Percentiles rank a stretch among this genome's conserved stretches.
Evolutionary conservation across 768 basidiomycete species (phyloP).

Genomic region (Tephrocybe rancida): DNA sequence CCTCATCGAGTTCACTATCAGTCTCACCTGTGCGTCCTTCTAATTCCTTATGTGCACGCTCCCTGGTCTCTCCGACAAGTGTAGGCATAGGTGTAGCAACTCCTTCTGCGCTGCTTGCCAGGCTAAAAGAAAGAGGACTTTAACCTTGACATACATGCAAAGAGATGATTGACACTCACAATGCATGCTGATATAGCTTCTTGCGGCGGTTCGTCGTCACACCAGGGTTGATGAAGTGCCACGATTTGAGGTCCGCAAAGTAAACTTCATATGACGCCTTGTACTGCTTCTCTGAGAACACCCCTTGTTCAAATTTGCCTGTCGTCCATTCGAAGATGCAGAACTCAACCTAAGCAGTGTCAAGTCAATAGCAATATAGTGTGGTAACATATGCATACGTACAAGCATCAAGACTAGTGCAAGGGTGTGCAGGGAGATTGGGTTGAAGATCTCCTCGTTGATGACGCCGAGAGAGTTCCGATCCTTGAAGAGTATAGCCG

Average conservation of each 20-base stretch:
- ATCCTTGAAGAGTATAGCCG: not conserved
- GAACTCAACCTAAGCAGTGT: not conserved
- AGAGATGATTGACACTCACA: not conserved
- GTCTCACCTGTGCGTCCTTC: not conserved
- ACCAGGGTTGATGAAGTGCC: not conserved
- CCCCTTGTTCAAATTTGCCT: not conserved
- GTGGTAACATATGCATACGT: not conserved
- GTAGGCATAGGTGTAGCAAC: not conserved
- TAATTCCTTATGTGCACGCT: not conserved
- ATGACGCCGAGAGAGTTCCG: not conserved
- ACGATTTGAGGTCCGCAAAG: not conserved
- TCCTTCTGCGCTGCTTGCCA: not conserved
- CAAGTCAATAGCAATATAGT: not conserved
- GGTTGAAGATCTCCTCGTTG: not conserved
- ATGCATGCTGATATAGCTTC: slow-evolving; percentile 3
- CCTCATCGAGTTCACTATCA: not conserved
- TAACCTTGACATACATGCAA: not conserved
- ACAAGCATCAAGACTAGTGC: not conserved
- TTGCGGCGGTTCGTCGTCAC: slow-evolving; percentile 3
- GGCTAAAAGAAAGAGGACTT: not conserved
- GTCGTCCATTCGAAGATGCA: slow-evolving; percentile 2
- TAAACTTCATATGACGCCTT: not conserved
- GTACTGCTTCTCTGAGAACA: slow-evolving; percentile 2
- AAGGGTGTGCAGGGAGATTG: not conserved
- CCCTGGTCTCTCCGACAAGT: not conserved